phyloP scores from a whole-genome alignment of 1,284 basidiomycete species.

The Grifola frondosa region DNA sequence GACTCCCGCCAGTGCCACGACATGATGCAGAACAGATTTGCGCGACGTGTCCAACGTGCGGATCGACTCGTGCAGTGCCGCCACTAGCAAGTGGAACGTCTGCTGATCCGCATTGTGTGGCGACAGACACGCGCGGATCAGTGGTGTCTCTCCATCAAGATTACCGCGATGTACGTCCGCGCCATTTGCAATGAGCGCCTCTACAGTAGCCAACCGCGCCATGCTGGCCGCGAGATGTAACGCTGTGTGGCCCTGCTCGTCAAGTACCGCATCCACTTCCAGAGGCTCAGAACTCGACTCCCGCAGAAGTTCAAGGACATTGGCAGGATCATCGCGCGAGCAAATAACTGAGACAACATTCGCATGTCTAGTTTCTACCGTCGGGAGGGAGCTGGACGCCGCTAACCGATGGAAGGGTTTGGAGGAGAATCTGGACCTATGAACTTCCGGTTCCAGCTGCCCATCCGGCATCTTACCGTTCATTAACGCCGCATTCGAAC shows the following conservation, averaged over 20 bases:
- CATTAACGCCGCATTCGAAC: constrained; percentile 14
- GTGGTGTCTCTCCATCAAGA: constrained; percentile 90
- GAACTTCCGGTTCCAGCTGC: constrained; percentile 23
- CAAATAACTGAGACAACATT: constrained; percentile 65
- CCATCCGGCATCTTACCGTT: constrained; percentile 25
- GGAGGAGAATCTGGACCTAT: constrained; percentile 61
- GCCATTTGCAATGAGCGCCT: constrained; percentile 68
- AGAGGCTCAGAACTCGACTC: no score
- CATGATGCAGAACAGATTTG: constrained; percentile 92
- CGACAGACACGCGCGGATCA: constrained; percentile 90
- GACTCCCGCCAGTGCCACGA: constrained; percentile 88
- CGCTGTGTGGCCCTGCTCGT: constrained; percentile 94
- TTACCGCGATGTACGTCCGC: constrained; percentile 91
- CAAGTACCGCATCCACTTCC: constrained; percentile 84
- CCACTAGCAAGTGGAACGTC: constrained; percentile 70
- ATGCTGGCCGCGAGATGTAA: constrained; percentile 93
- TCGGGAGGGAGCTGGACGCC: no score
- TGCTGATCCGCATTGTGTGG: constrained; percentile 85
- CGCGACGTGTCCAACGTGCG: constrained; percentile 90
- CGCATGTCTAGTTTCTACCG: constrained; percentile 59
- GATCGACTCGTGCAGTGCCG: constrained; percentile 68
- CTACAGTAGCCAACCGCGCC: constrained; percentile 66
- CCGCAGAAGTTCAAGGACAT: constrained; percentile 63
- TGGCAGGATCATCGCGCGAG: constrained; percentile 62
- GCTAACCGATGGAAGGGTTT: constrained; percentile 66